Percentiles rank a stretch among this genome's conserved stretches.
Evolutionary conservation across 352 stramenopile species (phyloP).

Genomic region (Phytopythium mirpurense): DNA sequence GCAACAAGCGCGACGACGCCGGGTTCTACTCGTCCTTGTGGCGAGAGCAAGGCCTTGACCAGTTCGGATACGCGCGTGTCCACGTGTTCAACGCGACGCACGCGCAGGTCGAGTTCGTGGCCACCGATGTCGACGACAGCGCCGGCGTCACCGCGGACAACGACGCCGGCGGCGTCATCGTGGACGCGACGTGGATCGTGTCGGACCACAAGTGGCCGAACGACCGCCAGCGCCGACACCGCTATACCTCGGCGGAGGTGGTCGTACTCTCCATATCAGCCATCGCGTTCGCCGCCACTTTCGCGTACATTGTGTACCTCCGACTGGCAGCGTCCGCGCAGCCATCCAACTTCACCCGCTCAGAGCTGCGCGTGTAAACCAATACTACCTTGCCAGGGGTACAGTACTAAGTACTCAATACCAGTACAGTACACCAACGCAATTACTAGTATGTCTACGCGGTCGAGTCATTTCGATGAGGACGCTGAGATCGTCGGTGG

Average conservation of each 20-base stretch:
- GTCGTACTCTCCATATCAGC: background rate
- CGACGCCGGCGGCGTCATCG: conserved; percentile 16
- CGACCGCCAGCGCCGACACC: conserved; percentile 22
- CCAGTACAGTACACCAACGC: no score
- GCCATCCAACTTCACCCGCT: background rate
- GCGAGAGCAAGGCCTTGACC: conserved; percentile 27
- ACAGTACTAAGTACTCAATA: no score
- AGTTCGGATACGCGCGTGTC: conserved; percentile 45
- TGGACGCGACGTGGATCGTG: conserved; percentile 40
- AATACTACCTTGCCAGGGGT: no score
- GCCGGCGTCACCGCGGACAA: background rate
- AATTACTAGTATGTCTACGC: no score
- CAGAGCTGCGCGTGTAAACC: background rate
- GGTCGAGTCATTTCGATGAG: no score
- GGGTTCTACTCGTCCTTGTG: conserved; percentile 31
- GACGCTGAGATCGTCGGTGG: no score
- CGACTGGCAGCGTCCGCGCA: background rate
- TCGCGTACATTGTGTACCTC: conserved; percentile 2
- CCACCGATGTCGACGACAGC: conserved; percentile 12
- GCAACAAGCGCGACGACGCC: conserved; percentile 29
- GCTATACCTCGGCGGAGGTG: background rate
- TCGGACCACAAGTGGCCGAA: conserved; percentile 42
- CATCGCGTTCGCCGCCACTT: background rate
- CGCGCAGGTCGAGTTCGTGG: conserved; percentile 49
- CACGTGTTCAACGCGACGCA: conserved; percentile 56